phyloP scores from a whole-genome alignment of 768 basidiomycete genomes.

The Tephrocybe sp. region DNA sequence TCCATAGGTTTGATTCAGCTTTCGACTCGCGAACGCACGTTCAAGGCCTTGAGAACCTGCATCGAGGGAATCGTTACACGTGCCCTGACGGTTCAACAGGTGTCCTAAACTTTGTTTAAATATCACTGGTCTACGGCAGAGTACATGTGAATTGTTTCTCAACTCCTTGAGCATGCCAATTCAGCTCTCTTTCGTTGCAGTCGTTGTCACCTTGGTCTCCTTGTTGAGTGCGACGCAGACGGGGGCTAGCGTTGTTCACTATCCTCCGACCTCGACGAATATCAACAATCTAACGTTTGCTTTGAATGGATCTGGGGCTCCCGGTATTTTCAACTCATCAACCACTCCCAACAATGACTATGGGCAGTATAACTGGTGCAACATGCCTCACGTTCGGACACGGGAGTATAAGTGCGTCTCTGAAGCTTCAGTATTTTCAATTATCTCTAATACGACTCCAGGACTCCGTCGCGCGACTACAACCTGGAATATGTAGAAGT shows the following conservation, averaged over 20 bases:
- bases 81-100: background rate
- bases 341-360: conserved; percentile 36
- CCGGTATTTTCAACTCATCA: conserved; percentile 47
- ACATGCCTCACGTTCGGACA: conserved; percentile 51
- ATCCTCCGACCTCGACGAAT: conserved; percentile 36
- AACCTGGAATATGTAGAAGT: conserved; percentile 48
- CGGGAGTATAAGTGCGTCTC: conserved; percentile 44
- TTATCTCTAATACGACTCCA: conserved; percentile 13
- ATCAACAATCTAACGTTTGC: conserved; percentile 45
- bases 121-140: conserved; percentile 1
- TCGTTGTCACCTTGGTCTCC: conserved; percentile 13
- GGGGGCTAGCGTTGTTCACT: conserved; percentile 31
- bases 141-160: background rate
- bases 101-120: conserved; percentile 1
- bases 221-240: conserved; percentile 10
- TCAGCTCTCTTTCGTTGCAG: background rate
- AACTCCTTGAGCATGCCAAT: conserved; percentile 3
- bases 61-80: conserved; percentile 2
- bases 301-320: conserved; percentile 41
- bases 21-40: conserved; percentile 6
- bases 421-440: background rate
- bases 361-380: conserved; percentile 53
- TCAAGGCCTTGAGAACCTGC: background rate
- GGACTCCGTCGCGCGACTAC: conserved; percentile 34
- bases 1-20: too few species aligned